Evolutionary conservation across 2,329 filamentous ascomycete species (phyloP).

Genomic region (Trichoderma lentiforme): DNA sequence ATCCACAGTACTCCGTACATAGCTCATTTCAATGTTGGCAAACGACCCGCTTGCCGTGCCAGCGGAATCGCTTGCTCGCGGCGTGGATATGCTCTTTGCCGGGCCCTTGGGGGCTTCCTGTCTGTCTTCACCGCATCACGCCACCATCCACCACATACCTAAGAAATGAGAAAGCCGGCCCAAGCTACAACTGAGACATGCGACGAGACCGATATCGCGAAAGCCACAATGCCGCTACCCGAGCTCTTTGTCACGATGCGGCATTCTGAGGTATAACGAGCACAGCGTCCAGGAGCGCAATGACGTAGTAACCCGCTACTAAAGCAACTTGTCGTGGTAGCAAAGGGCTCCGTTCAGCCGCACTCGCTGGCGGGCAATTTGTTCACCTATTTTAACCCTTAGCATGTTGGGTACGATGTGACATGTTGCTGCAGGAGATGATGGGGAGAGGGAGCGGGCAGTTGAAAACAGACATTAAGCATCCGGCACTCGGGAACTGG

Average conservation of each 20-base stretch:
- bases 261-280: not conserved
- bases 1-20: not conserved
- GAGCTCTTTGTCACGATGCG: slow-evolving; percentile 1
- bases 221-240: slow-evolving; percentile 16
- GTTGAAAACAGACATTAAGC: not conserved
- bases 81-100: not conserved
- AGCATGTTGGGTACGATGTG: not conserved
- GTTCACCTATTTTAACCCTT: not conserved
- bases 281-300: not conserved
- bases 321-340: not conserved
- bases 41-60: not conserved
- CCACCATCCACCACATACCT: not conserved
- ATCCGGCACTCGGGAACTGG: not conserved
- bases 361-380: not conserved
- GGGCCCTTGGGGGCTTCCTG: not conserved
- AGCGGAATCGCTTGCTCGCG: not conserved
- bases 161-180: not conserved
- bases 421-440: not conserved
- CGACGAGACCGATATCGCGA: not conserved
- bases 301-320: slow-evolving; percentile 7
- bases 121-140: slow-evolving; percentile 9
- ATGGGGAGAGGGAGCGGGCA: not conserved
- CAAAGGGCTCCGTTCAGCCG: not conserved
- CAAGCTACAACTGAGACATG: slow-evolving; percentile 2
- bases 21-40: slow-evolving; percentile 2